Base-by-base conservation (phyloP, 176 grass and related monocot genomes). In the Musa itinerans region DNA sequence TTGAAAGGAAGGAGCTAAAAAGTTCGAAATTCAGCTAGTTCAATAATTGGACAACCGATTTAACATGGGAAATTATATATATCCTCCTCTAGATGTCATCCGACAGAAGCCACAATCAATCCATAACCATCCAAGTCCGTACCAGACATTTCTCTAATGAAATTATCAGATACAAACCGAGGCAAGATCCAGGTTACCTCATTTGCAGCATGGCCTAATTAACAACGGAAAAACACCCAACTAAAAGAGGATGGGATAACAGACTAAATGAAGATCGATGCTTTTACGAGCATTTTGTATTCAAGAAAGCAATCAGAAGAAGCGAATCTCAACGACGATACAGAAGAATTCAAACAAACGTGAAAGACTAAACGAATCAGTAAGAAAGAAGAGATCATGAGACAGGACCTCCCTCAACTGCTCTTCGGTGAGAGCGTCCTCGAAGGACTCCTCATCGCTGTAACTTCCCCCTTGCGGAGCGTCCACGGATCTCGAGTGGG, bases 371-470 rank as follows among this genome's bases (percentile, higher is more conserved):
- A 68, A 1, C 2, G 49, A 34, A 71, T 50, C 8, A 72, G 17
- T 0, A 57, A 11, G 74, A 21, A 62, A 71, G 3, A 11, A 68
- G 25, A 65, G 43, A 54, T 29, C 55, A 52, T 16, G 12, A 19
- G 63, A 29, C 72, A 49, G 17, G 71, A 97, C 93, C 93, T 91
- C 90, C 20, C 74, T 82, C 57, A 97, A 74, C 81, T 97, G 93
- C 72, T 97, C 93, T 52, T 93, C 90, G 23, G 93, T 93, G 67
- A 97, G 85, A 12, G 90, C 90, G 82, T 93, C 90, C 83, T 97
- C 90, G 72, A 97, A 97, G 56, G 76, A 58, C 25, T 93, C 93
- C 43, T 87, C 88, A 1, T 72, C 84, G 74, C 82, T 53, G 79
- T 59, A 70, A 54, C 74, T 79, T 69, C 58, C 71, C 34, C 64